phyloP scores from a whole-genome alignment of 2,329 filamentous ascomycete genomes.

The Cryphonectria carpinicola region DNA sequence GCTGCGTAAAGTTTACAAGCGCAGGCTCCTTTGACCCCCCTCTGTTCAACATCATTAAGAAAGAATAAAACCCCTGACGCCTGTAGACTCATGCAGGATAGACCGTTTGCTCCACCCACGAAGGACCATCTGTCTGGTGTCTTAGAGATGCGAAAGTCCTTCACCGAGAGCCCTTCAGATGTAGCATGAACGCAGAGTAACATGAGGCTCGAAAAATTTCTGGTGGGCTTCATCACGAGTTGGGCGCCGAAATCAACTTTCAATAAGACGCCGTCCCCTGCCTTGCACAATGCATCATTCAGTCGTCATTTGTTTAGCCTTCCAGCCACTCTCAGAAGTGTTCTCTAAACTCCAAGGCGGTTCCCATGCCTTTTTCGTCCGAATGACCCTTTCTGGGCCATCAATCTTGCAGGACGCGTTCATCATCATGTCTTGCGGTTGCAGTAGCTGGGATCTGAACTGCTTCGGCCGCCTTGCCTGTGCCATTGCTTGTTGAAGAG shows the following conservation, averaged over 20 bases:
- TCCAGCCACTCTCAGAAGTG: slow-evolving; percentile 52
- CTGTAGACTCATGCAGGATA: neutral
- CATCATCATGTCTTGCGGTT: slow-evolving; percentile 44
- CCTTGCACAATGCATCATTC: neutral
- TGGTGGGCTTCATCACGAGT: neutral
- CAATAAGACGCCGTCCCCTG: neutral
- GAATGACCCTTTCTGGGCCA: slow-evolving; percentile 35
- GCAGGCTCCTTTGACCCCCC: neutral
- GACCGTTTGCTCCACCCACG: neutral
- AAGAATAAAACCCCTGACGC: neutral
- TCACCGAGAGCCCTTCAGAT: neutral
- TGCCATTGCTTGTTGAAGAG: slow-evolving; percentile 17
- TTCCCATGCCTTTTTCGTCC: slow-evolving; percentile 62
- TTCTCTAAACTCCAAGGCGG: slow-evolving; percentile 65
- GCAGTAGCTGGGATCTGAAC: slow-evolving; percentile 32
- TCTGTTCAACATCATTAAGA: neutral
- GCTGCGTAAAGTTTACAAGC: neutral
- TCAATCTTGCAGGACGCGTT: slow-evolving; percentile 19
- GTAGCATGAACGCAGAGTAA: neutral
- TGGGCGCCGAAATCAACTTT: neutral
- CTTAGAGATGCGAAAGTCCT: neutral
- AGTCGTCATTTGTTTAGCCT: slow-evolving; percentile 19
- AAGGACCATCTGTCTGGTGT: neutral
- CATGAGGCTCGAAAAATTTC: neutral
- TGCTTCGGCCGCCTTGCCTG: slow-evolving; percentile 20